Percentiles rank a stretch among this genome's conserved stretches.
These are phyloP conservation scores for Penicillium sp. DNA, from an alignment of 2,329 filamentous ascomycete genomes.

Conservation along the genomic window DNA sequence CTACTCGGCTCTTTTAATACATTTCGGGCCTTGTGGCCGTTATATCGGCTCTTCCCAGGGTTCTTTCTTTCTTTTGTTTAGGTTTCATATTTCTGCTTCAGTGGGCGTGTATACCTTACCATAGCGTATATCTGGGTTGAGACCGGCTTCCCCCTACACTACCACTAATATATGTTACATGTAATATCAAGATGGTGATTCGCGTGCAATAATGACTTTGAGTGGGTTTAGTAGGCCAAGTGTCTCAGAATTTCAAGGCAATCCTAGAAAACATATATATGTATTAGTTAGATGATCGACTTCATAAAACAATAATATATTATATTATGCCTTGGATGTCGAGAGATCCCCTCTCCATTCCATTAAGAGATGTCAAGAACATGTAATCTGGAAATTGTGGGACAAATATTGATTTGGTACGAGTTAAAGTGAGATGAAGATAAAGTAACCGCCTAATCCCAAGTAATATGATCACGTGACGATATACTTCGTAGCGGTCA, in stretches of 20 bases:
- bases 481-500: background rate
- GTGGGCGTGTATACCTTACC: background rate
- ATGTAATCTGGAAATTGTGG: background rate
- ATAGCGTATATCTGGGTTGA: background rate
- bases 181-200: background rate
- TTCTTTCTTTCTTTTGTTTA: background rate
- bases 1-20: slow-evolving; percentile 6
- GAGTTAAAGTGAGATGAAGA: background rate
- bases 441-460: background rate
- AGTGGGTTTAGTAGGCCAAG: background rate
- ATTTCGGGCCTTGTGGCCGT: slow-evolving; percentile 11
- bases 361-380: no score
- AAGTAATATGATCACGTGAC: background rate
- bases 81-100: background rate
- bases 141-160: background rate
- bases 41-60: background rate
- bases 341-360: background rate
- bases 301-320: background rate
- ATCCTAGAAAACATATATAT: background rate
- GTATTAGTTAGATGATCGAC: no score
- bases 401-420: background rate
- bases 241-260: background rate
- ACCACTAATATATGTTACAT: background rate
- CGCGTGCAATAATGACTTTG: background rate
- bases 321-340: background rate